Conservation (phyloP, 2,329 filamentous ascomycete species). For the Alternaria incomplexa region DNA sequence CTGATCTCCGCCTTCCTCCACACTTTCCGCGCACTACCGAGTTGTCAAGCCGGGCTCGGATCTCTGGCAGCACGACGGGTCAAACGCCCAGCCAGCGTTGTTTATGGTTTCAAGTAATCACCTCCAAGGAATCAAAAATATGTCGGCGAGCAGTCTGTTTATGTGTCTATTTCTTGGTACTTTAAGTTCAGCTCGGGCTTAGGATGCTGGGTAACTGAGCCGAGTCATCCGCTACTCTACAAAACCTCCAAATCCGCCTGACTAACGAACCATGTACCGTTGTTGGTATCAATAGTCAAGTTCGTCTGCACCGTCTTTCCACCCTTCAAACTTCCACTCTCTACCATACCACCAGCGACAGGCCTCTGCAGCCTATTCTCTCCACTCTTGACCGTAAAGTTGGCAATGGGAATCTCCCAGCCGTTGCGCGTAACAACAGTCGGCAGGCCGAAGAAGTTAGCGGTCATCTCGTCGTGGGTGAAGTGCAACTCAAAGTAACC, state of each 20-base stretch:
- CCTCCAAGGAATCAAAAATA: background rate
- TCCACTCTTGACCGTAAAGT: constrained; percentile 70
- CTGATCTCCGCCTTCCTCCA: background rate
- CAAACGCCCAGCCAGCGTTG: background rate
- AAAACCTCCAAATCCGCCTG: constrained; percentile 32
- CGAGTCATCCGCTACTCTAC: constrained; percentile 8
- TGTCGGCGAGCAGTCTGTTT: background rate
- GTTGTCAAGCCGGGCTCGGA: background rate
- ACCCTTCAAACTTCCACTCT: constrained; percentile 64
- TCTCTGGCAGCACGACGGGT: background rate
- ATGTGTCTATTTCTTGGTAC: background rate
- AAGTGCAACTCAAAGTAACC: constrained; percentile 74
- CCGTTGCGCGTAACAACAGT: constrained; percentile 65
- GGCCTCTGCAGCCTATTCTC: constrained; percentile 64
- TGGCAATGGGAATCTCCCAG: constrained; percentile 70
- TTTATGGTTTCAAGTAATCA: background rate
- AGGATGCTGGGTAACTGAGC: too few relatives aligned
- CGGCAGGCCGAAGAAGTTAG: constrained; percentile 69
- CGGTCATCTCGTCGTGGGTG: constrained; percentile 60
- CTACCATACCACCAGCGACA: constrained; percentile 57
- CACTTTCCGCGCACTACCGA: background rate
- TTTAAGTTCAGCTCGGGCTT: background rate
- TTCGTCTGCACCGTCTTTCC: constrained; percentile 47
- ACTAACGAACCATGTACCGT: constrained; percentile 45
- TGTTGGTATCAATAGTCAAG: constrained; percentile 41